Conservation (phyloP, 179 eudicot species). For the Gypsophila paniculata region DNA sequence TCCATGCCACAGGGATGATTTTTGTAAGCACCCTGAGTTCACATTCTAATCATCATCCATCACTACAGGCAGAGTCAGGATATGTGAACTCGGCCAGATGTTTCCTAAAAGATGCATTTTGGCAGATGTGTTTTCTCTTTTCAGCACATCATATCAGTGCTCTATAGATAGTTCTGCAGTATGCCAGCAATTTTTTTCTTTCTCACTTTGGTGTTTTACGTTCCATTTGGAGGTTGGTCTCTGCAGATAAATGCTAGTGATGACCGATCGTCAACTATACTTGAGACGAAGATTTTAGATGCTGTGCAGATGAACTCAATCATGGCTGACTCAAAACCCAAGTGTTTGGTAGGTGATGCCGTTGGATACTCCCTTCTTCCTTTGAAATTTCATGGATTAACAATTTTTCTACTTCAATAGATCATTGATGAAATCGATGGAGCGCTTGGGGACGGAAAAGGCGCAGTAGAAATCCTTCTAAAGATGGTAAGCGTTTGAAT, state of each 20-base stretch:
- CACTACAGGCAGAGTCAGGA: not conserved
- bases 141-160: not conserved
- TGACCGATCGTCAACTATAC: constrained; percentile 74
- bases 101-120: not conserved
- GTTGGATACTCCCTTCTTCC: constrained; percentile 4
- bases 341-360: constrained; percentile 70
- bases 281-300: constrained; percentile 81
- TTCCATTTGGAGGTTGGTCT: constrained; percentile 19
- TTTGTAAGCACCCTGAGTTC: not conserved
- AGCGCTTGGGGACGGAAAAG: constrained; percentile 97
- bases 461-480: constrained; percentile 85
- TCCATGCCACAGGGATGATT: not conserved
- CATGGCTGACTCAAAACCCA: constrained; percentile 83
- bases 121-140: not conserved
- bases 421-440: constrained; percentile 99
- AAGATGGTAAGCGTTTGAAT: constrained; percentile 55
- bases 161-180: not conserved
- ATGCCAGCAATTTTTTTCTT: not conserved
- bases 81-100: not conserved
- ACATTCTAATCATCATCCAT: not conserved
- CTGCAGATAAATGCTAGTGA: constrained; percentile 94
- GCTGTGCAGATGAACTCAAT: constrained; percentile 97
- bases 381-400: constrained; percentile 3
- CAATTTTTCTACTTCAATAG: constrained; percentile 33
- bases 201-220: constrained; percentile 10